These are phyloP conservation scores for Lizonia empirigonia DNA, from an alignment of 2,329 filamentous ascomycete species.

Conservation along the genomic window DNA sequence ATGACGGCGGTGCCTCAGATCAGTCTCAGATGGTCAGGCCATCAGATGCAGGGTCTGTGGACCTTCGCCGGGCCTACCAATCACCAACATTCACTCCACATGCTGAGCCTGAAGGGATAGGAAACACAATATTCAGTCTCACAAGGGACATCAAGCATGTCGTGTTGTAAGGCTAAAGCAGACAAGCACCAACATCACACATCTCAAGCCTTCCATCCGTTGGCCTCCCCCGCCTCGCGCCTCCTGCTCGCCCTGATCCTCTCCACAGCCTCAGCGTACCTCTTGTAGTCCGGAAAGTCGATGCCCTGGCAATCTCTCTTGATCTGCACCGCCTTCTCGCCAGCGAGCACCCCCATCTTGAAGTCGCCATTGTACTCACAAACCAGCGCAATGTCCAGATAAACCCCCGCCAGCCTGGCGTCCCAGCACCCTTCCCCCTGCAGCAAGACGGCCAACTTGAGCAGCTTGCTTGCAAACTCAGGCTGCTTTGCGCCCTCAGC, in stretches of 20 bases:
- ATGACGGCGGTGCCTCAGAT: conserved; percentile 7
- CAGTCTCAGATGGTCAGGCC: no score
- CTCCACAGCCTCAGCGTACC: conserved; percentile 29
- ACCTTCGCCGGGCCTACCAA: no score
- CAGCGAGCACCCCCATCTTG: conserved; percentile 25
- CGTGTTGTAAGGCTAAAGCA: not conserved
- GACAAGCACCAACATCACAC: not conserved
- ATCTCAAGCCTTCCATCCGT: conserved; percentile 1
- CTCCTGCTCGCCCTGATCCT: conserved; percentile 26
- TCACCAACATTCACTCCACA: no score
- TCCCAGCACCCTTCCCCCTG: conserved; percentile 34
- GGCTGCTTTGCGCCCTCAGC: conserved; percentile 19
- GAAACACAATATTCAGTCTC: no score
- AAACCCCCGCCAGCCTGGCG: conserved; percentile 33
- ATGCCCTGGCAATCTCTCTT: conserved; percentile 36
- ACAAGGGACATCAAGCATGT: no score
- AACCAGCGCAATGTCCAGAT: conserved; percentile 40
- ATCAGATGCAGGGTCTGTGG: conserved; percentile 6
- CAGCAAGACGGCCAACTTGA: conserved; percentile 38
- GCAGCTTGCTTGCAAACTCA: conserved; percentile 27
- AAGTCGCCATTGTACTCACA: conserved; percentile 35
- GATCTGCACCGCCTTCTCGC: conserved; percentile 35
- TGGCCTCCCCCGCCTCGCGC: not conserved
- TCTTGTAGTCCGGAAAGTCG: conserved; percentile 33
- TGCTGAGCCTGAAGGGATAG: no score